Percentiles rank a stretch among this genome's conserved stretches.
Conservation (phyloP, 768 basidiomycete species). For the Hericium erinaceus region DNA sequence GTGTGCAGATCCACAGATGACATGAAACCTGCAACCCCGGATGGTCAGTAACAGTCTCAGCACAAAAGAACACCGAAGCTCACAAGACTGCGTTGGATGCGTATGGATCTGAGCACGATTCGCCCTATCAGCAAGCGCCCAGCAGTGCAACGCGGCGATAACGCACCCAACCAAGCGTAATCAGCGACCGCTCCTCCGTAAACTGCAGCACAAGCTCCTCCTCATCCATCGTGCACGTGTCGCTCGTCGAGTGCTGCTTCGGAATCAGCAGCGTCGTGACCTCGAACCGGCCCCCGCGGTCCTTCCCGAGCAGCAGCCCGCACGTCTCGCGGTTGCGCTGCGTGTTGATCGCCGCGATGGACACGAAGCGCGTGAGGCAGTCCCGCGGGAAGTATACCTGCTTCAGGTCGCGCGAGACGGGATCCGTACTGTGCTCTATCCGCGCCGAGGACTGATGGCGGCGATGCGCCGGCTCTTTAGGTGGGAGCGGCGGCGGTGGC, state of each 20-base stretch:
- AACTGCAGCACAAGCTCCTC: slow-evolving; percentile 83
- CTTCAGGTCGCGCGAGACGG: slow-evolving; percentile 38
- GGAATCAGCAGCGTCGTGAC: slow-evolving; percentile 84
- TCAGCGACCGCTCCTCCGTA: slow-evolving; percentile 69
- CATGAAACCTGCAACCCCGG: slow-evolving; percentile 63
- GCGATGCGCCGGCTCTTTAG: slow-evolving; percentile 19
- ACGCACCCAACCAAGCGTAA: slow-evolving; percentile 88
- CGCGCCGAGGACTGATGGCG: slow-evolving; percentile 2
- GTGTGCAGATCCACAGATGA: slow-evolving; percentile 91
- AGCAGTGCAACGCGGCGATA: slow-evolving; percentile 1
- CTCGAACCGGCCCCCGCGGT: slow-evolving; percentile 45
- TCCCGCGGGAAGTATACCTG: slow-evolving; percentile 62
- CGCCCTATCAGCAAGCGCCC: not conserved
- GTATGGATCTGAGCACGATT: slow-evolving; percentile 68
- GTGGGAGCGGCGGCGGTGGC: slow-evolving; percentile 21
- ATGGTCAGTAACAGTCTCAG: slow-evolving; percentile 1
- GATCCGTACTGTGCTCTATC: slow-evolving; percentile 24
- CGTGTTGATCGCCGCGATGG: slow-evolving; percentile 74
- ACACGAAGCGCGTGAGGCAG: slow-evolving; percentile 66
- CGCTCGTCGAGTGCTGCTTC: slow-evolving; percentile 79
- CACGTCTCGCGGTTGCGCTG: slow-evolving; percentile 77
- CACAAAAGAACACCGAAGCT: slow-evolving; percentile 17
- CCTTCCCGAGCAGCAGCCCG: slow-evolving; percentile 72
- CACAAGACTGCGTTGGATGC: slow-evolving; percentile 83
- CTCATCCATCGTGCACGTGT: slow-evolving; percentile 90